Base-by-base conservation (phyloP, 2,329 filamentous ascomycete species). In the Talaromyces rugulosus region DNA sequence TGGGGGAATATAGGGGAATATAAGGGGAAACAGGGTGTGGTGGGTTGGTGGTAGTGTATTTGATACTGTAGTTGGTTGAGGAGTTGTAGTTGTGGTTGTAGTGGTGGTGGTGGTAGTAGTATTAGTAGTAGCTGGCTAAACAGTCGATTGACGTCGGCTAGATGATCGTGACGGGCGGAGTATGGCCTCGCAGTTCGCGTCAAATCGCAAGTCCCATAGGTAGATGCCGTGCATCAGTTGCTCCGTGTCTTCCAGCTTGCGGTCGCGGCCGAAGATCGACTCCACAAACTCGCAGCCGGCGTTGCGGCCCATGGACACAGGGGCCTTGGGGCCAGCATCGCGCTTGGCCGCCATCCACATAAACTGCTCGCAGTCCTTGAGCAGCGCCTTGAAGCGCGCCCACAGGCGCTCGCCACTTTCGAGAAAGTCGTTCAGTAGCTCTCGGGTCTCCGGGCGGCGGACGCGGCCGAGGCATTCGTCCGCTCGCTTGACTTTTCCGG, bases 271-370 rank as follows among this genome's bases (percentile, higher is more conserved):
- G 70, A 98, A 98, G 69, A 99, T 91, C 58, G 92, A 93, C 75
- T 97, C 89, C 71, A 99, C 94, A 71, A 99, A 98, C 80, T 97
- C 93, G 69, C 90, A 89, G 58, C 95, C 95, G 59, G 92, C 92
- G 75, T 92, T 94, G 82, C 92, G 93, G 73, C 93, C 94, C 77
- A 98, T 90, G 74, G 88, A 88, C 59, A 87, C 78, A 47, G 84
- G 78, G 63, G 87, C 86, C 76, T 88, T 88, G 68, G 82, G 80
- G 68, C 83, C 81, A 62, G 78, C 83, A 77, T 91, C 84, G 64
- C 80, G 85, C 83, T 92, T 94, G 69, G 89, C 89, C 51, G 89
- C 90, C 81, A 90, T 92, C 81, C 95, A 90, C 95, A 99, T 99
- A 74, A 91, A 96, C 56, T 89, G 85, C 80, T 99, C 95, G 74